phyloP scores from a whole-genome alignment of 2,329 filamentous ascomycete genomes.

The Cercospora janseana region DNA sequence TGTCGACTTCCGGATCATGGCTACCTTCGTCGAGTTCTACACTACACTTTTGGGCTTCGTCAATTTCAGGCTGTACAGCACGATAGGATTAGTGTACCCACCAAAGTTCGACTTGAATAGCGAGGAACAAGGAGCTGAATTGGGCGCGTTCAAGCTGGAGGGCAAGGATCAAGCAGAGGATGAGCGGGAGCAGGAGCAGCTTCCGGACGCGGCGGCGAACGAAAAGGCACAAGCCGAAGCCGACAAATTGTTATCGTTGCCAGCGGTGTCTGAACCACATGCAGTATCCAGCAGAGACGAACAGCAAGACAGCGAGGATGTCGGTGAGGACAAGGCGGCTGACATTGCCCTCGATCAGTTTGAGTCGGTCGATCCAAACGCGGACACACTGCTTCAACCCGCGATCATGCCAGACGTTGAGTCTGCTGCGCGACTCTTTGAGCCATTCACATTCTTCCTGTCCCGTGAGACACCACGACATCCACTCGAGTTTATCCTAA shows the following conservation, averaged over 20 bases:
- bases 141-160: conserved; percentile 88
- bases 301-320: conserved; percentile 31
- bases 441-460: conserved; percentile 85
- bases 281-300: no score
- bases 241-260: conserved; percentile 44
- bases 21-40: conserved; percentile 98
- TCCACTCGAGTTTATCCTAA: conserved; percentile 86
- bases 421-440: conserved; percentile 74
- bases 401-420: conserved; percentile 56
- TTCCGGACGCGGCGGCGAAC: conserved; percentile 32
- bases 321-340: conserved; percentile 12
- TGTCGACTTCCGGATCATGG: conserved; percentile 98
- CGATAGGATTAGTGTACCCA: conserved; percentile 87
- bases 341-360: conserved; percentile 77
- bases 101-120: conserved; percentile 86
- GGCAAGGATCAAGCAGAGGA: conserved; percentile 57
- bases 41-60: conserved; percentile 93
- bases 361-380: conserved; percentile 76
- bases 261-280: no score
- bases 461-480: conserved; percentile 90
- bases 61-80: conserved; percentile 92
- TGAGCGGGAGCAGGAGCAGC: conserved; percentile 28
- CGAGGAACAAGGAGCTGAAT: conserved; percentile 85
- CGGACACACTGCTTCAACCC: conserved; percentile 83
- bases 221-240: conserved; percentile 51